A percentile compares a stretch with the other conserved stretches of the same genome.
These are phyloP conservation scores for Actinomucor elegans DNA, from an alignment of 371 early-diverging fungal genomes.

Conservation along the genomic window DNA sequence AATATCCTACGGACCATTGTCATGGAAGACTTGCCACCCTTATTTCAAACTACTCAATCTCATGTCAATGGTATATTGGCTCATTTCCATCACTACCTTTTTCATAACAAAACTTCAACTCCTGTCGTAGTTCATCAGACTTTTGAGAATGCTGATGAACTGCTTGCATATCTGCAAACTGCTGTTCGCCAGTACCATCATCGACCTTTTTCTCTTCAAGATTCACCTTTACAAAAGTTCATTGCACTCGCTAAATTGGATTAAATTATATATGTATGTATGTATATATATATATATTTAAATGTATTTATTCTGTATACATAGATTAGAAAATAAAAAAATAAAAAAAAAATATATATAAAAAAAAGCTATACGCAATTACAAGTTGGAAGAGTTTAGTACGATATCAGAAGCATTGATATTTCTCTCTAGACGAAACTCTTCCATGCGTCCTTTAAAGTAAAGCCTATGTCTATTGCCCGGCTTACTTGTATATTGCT, in stretches of 20 bases:
- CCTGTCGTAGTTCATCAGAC: neutral
- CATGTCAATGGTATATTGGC: conserved; percentile 21
- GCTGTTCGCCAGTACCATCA: conserved; percentile 1
- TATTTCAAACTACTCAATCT: conserved; percentile 11
- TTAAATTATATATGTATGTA: conserved; percentile 4
- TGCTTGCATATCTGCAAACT: neutral
- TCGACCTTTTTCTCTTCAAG: conserved; percentile 1
- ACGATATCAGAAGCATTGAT: conserved; percentile 22
- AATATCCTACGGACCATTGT: conserved; percentile 4
- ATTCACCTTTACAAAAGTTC: conserved; percentile 2
- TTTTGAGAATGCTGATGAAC: neutral
- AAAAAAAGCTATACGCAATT: too few relatives aligned
- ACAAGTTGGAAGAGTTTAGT: conserved; percentile 3
- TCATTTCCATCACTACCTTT: conserved; percentile 16
- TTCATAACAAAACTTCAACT: neutral
- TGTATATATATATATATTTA: conserved; percentile 2
- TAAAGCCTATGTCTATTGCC: conserved; percentile 41
- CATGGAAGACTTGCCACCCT: conserved; percentile 12
- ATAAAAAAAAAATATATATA: neutral
- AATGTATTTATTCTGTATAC: conserved; percentile 2
- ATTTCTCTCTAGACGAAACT: conserved; percentile 29
- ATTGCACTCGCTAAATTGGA: conserved; percentile 5
- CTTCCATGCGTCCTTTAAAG: conserved; percentile 31
- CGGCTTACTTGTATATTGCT: conserved; percentile 7
- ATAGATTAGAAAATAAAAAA: neutral